Evolutionary conservation across 2,329 filamentous ascomycete species (phyloP), one percentile per base, ranked within the genome.

Genomic region (Colletotrichum paranaense): DNA sequence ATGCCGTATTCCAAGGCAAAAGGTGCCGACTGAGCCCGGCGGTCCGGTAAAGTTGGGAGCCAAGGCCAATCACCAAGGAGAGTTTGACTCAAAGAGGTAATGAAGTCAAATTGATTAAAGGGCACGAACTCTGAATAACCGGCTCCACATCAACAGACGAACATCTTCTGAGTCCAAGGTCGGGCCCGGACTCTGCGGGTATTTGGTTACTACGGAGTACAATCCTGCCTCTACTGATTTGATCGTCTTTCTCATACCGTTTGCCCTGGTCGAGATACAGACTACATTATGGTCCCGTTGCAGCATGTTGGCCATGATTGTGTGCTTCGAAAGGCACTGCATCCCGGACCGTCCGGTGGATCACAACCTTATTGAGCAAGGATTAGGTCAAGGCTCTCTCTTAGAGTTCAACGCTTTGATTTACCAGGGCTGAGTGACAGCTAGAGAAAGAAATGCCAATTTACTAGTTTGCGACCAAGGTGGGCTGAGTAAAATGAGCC

Each of bases 381-480:
- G 66, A 72, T 69, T 19, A 5, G 53, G 42, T 32, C 38, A 53
- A 14, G 16, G 6, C 35, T 11, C 16, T 32, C 11, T n/a, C 11
- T 69, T 53, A 55, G 58, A 56, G 66, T 72, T 64, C 32, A 11
- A 9, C 19, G 38, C 11, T 69, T 69, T 55, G 16, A 55, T 68
- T 63, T 16, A n/a, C 12, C 16, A 14, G 32, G 30, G 46, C 42
- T 58, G 16, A 24, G 14, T 28, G 26, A 19, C 38, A 12, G 59
- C 63, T 49, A 19, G 67, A 59, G 24, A 30, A 24, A 53, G 30
- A 24, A 9, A 24, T 28, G 90, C 88, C 91, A 35, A 53, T 60
- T 16, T 53, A 63, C 49, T 38, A 19, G 14, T 26, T 30, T 19
- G 28, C 14, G 12, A 22, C n/a, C 24, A 14, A 35, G 28, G 26